These are phyloP conservation scores for Dalechampia spathulata DNA, from an alignment of 441 rosid genomes.

Conservation along the genomic window DNA sequence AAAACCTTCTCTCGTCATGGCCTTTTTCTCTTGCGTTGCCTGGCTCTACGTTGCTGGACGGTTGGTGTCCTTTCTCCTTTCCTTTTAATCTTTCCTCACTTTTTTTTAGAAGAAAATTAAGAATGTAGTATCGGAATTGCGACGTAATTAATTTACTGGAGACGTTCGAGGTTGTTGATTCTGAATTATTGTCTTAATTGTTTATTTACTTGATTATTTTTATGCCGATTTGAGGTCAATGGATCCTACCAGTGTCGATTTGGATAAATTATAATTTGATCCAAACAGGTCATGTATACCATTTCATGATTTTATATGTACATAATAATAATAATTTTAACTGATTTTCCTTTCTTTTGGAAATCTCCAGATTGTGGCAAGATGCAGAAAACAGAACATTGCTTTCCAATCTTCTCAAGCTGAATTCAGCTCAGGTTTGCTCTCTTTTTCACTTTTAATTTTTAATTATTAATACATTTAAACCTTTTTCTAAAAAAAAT, in stretches of 20 bases:
- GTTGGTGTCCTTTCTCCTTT: slow-evolving; percentile 31
- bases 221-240: neutral
- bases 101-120: slow-evolving; percentile 4
- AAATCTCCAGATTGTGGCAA: slow-evolving; percentile 79
- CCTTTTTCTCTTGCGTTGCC: slow-evolving; percentile 93
- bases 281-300: neutral
- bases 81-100: neutral
- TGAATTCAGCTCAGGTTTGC: slow-evolving; percentile 62
- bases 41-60: slow-evolving; percentile 99
- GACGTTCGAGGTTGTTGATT: no score
- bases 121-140: neutral
- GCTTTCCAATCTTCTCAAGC: slow-evolving; percentile 62
- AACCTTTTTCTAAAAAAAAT: neutral
- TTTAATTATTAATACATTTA: neutral
- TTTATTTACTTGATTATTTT: no score
- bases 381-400: slow-evolving; percentile 79
- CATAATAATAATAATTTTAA: no score
- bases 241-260: neutral
- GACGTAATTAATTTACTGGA: no score
- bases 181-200: no score
- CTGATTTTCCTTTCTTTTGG: slow-evolving; percentile 11
- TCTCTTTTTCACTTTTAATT: neutral
- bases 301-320: no score
- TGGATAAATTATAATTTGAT: slow-evolving; percentile 1
- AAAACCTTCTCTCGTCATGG: slow-evolving; percentile 67